These are phyloP conservation scores for Colletotrichum shisoi DNA, from an alignment of 2,329 filamentous ascomycete genomes.

Conservation along the genomic window DNA sequence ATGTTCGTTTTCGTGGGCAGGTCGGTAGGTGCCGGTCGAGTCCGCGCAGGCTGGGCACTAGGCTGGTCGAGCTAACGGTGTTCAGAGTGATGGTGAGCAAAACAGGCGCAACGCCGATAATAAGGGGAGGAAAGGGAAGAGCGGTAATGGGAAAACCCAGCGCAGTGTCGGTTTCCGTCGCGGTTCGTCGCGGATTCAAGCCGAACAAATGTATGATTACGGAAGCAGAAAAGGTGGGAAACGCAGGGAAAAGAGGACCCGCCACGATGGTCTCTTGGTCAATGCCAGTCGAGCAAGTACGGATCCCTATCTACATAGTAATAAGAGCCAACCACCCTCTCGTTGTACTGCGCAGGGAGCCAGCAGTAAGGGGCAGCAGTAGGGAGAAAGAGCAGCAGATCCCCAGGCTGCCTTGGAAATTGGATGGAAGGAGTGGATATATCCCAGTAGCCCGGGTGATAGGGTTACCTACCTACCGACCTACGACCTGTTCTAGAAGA, in stretches of 20 bases:
- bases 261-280: constrained; percentile 13
- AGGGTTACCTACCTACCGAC: too few species aligned
- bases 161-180: constrained; percentile 12
- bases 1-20: not conserved
- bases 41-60: constrained; percentile 3
- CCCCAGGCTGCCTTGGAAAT: not conserved
- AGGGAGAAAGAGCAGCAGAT: not conserved
- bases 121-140: not conserved
- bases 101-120: constrained; percentile 16
- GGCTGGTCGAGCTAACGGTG: not conserved
- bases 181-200: constrained; percentile 1
- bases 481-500: not conserved
- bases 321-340: constrained; percentile 6
- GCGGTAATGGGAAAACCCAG: not conserved
- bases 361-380: not conserved
- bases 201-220: constrained; percentile 25
- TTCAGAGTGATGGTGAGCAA: not conserved
- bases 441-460: not conserved
- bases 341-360: constrained; percentile 4
- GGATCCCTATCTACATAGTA: not conserved
- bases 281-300: constrained; percentile 6
- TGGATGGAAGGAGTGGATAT: not conserved
- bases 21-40: not conserved
- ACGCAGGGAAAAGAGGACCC: constrained; percentile 25
- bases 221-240: constrained; percentile 22